Percentiles rank a stretch among this genome's conserved stretches.
phyloP scores from a whole-genome alignment of 176 grass and related monocot species.

The Secale cereale region DNA sequence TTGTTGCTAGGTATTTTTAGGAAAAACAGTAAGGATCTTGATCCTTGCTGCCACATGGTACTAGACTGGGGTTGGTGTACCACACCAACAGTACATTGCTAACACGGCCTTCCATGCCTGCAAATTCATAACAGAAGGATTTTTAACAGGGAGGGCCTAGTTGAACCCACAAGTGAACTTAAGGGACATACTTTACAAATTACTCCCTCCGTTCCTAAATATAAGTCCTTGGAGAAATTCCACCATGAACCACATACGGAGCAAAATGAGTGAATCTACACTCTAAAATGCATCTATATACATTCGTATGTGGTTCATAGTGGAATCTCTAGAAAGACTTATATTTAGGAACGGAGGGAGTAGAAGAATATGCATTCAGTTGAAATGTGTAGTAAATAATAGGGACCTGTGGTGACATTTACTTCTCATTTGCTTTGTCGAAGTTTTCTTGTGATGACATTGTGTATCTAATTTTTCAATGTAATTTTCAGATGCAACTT shows the following conservation, averaged over 20 bases:
- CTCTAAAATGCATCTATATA: no score
- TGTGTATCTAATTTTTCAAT: constrained; percentile 27
- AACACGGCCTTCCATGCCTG: neutral
- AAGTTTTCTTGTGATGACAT: neutral
- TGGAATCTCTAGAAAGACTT: no score
- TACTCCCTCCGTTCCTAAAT: no score
- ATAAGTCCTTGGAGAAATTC: no score
- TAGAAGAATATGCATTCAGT: neutral
- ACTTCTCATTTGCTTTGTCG: constrained; percentile 13
- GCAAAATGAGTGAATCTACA: no score
- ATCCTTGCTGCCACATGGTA: constrained; percentile 7
- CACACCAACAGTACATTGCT: neutral
- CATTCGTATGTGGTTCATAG: no score
- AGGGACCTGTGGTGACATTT: neutral
- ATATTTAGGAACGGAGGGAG: no score
- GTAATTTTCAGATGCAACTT: constrained; percentile 74
- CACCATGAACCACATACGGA: no score
- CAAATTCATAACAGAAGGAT: constrained; percentile 15
- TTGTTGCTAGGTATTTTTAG: constrained; percentile 1
- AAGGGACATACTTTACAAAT: constrained; percentile 6
- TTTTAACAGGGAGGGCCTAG: neutral
- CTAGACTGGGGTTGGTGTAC: neutral
- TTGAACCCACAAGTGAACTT: constrained; percentile 5
- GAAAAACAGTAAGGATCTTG: constrained; percentile 4
- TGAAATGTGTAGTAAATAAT: constrained; percentile 18